Evolutionary conservation across 2,329 filamentous ascomycete genomes (phyloP).

Genomic region (Trichoderma atrobrunneum): DNA sequence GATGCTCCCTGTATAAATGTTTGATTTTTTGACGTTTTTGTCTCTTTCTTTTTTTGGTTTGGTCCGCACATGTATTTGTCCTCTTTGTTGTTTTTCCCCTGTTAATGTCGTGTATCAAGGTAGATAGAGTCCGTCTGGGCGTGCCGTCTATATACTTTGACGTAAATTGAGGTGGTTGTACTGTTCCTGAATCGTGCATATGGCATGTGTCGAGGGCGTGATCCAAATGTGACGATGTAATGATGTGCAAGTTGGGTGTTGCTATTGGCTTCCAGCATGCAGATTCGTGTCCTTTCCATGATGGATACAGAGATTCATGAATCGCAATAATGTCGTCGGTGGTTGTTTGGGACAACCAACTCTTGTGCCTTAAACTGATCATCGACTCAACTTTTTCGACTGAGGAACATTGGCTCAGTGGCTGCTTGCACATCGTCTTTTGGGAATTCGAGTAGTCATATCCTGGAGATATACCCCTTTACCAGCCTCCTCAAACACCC

Average conservation of each 20-base stretch:
- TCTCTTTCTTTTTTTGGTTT: not conserved
- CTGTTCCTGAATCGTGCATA: not conserved
- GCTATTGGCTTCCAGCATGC: not conserved
- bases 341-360: not conserved
- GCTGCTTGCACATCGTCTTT: not conserved
- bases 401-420: not conserved
- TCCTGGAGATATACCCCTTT: not conserved
- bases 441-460: not conserved
- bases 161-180: not conserved
- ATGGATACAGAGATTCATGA: not conserved
- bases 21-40: slow-evolving; percentile 9
- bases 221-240: not conserved
- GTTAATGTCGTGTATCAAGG: slow-evolving; percentile 5
- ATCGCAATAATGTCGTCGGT: accelerated
- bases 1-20: slow-evolving; percentile 22
- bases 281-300: not conserved
- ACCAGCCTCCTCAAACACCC: not conserved
- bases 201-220: too few relatives aligned
- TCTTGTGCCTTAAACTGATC: not conserved
- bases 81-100: not conserved
- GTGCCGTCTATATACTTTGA: slow-evolving; percentile 3
- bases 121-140: slow-evolving; percentile 5
- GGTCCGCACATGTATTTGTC: not conserved
- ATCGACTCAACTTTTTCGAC: not conserved
- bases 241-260: not conserved